Evolutionary conservation across 1,284 basidiomycete species (phyloP).

Genomic region (Microbotryomycetes sp.): DNA sequence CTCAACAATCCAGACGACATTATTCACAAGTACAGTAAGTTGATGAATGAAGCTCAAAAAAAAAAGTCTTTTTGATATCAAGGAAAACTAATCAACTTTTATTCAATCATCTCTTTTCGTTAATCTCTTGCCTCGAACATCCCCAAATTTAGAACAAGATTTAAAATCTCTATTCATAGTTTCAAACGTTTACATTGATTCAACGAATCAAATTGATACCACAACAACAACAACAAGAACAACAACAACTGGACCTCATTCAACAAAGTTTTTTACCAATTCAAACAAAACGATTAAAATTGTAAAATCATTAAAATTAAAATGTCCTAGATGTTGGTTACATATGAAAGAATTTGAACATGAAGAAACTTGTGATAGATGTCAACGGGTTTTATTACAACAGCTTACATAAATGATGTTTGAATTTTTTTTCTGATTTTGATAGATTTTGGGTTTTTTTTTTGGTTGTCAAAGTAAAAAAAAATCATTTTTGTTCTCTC

Average conservation of each 20-base stretch:
- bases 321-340: conserved; percentile 77
- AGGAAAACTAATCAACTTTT: too few species aligned
- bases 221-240: too few species aligned
- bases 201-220: too few species aligned
- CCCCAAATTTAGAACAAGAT: conserved; percentile 43
- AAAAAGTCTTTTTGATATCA: conserved; percentile 16
- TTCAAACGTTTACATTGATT: too few species aligned
- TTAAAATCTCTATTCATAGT: too few species aligned
- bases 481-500: too few species aligned
- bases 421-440: neutral
- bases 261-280: too few species aligned
- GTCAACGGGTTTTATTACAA: too few species aligned
- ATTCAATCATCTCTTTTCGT: neutral
- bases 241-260: too few species aligned
- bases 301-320: conserved; percentile 52
- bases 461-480: too few species aligned
- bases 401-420: neutral
- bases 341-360: conserved; percentile 43
- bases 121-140: conserved; percentile 28
- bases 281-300: too few species aligned
- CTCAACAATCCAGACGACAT: conserved; percentile 38
- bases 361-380: neutral
- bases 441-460: too few species aligned
- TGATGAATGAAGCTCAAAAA: conserved; percentile 1
- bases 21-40: conserved; percentile 33